Conservation (phyloP, 2,329 filamentous ascomycete species). For the Fusarium succisae region DNA sequence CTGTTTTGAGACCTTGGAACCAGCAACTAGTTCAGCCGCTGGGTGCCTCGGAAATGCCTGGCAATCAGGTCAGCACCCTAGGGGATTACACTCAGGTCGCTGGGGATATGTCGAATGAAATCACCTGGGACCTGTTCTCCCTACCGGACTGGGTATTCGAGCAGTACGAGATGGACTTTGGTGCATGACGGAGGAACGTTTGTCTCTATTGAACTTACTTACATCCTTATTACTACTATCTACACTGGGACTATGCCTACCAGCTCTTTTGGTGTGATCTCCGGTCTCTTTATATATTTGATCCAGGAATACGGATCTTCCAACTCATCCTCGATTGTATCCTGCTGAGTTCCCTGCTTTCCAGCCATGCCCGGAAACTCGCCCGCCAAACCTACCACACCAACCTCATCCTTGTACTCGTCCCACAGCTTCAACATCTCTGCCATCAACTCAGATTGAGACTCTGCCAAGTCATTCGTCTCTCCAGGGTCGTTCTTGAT, state of each 20-base stretch:
- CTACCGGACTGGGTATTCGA: neutral
- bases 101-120: neutral
- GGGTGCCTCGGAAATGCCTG: neutral
- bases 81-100: neutral
- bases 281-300: slow-evolving; percentile 15
- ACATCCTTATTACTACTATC: too few species aligned
- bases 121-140: neutral
- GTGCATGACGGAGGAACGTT: neutral
- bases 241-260: neutral
- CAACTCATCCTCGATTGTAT: neutral
- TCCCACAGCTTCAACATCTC: slow-evolving; percentile 17
- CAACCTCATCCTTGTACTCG: slow-evolving; percentile 19
- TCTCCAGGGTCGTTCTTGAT: slow-evolving; percentile 63
- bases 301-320: slow-evolving; percentile 25
- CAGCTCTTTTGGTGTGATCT: slow-evolving; percentile 6
- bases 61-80: neutral
- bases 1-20: neutral
- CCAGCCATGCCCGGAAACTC: neutral
- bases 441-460: slow-evolving; percentile 52
- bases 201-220: too few species aligned
- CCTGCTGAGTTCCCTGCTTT: neutral
- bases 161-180: neutral
- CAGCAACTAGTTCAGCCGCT: neutral
- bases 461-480: slow-evolving; percentile 54
- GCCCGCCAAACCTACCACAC: slow-evolving; percentile 9